phyloP scores from a whole-genome alignment of 2,329 filamentous ascomycete species.

The Epichloe aotearoae region DNA sequence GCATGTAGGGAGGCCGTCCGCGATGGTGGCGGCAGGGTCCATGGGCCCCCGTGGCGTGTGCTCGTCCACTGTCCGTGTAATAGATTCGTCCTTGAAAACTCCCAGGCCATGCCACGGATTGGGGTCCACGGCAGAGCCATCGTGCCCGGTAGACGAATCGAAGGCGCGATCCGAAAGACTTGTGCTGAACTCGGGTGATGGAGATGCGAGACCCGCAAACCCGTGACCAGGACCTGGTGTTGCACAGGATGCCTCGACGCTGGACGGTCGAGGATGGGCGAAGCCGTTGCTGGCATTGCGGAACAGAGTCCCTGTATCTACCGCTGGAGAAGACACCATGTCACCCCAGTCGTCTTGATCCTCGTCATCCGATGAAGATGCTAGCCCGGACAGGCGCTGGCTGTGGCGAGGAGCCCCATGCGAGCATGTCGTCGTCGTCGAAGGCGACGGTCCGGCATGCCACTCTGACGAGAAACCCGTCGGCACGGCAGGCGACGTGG shows the following conservation, averaged over 20 bases:
- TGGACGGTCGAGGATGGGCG: too few relatives aligned
- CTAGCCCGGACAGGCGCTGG: background rate
- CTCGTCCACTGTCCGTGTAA: background rate
- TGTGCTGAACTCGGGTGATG: too few relatives aligned
- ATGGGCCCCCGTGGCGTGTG: background rate
- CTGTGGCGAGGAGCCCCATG: background rate
- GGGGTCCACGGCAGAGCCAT: background rate
- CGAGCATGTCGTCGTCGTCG: background rate
- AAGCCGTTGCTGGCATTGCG: too few relatives aligned
- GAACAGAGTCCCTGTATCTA: background rate
- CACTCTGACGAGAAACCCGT: background rate
- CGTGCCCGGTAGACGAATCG: too few relatives aligned
- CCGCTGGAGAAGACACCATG: conserved; percentile 32
- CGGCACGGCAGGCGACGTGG: conserved; percentile 5
- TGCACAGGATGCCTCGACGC: too few relatives aligned
- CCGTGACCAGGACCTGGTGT: too few relatives aligned
- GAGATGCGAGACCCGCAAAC: too few relatives aligned
- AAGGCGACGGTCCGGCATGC: background rate
- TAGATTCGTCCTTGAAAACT: background rate
- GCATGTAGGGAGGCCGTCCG: background rate
- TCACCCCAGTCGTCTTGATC: conserved; percentile 46
- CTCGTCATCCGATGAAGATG: background rate
- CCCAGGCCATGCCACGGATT: background rate
- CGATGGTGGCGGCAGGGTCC: too few relatives aligned
- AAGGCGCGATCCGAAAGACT: too few relatives aligned